Evolutionary conservation across 2,329 filamentous ascomycete genomes (phyloP), one percentile per base, ranked within the genome.

Genomic region (Trichoderma simmonsii): DNA sequence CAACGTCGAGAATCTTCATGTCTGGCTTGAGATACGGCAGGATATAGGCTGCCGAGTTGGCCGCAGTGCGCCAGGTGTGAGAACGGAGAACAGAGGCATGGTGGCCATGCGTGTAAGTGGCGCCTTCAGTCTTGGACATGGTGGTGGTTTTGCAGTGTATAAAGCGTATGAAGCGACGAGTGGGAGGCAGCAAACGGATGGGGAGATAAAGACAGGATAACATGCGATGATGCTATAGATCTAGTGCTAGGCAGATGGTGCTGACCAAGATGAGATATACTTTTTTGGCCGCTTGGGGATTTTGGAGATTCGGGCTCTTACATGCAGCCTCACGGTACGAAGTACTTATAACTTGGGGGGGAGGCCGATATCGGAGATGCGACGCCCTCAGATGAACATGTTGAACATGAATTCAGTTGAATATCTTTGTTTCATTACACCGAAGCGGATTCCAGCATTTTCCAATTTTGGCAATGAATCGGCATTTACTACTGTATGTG

Each of bases 1-100:
- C 85, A 36, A 86, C 79, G 73, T 86, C 85, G 67, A 86, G 82
- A 60, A 86, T 79, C 24, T 73, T 75, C 78, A 83, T 79, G 7
- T 77, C 75, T 0, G 78, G 75, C 51, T 81, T 78, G 73, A 86
- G 77, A 74, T 84, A 75, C 0, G 82, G 81, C 2, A 85, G 73
- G 3, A 86, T 76, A 73, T 83, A 83, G 70, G 78, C 79, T 2
- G 83, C 84, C 57, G 82, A 82, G n/a, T 79, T 79, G n/a, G 81
- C 77, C 34, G 80, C 82, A 3, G 83, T 85, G 71, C 84, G 83
- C 71, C 76, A 77, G 18, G 77, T 77, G 75, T 85, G 83, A 12
- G 78, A 82, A 39, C 78, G 75, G 6, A 82, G 75, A 4, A 82
- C 82, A 36, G 78, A 79, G 32, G 76, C 75, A 39, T 83, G 83